Conservation (phyloP, 192 early-diverging fungal species). For the Backusella australiensis region DNA sequence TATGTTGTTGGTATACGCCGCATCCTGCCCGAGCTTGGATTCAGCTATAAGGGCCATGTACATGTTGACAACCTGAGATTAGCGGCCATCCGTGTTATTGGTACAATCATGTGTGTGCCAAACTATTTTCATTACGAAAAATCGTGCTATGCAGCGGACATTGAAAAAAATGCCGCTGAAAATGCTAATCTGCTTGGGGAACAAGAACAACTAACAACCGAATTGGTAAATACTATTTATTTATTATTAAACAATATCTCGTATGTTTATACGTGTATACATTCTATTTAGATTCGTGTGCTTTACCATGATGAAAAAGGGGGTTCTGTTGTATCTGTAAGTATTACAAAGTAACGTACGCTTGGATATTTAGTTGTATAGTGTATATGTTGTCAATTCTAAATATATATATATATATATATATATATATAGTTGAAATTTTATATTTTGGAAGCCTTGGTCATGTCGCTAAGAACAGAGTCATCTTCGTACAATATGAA, state of each 20-base stretch:
- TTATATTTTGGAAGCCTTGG: conserved; percentile 63
- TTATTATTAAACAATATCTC: too few species aligned
- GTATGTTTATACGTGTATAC: too few species aligned
- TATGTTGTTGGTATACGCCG: conserved; percentile 66
- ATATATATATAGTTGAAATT: conserved; percentile 59
- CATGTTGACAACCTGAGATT: conserved; percentile 62
- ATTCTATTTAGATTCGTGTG: conserved; percentile 24
- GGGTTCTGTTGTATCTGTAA: conserved; percentile 24
- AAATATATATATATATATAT: too few species aligned
- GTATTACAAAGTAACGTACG: not conserved
- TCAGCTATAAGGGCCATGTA: conserved; percentile 32
- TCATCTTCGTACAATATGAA: conserved; percentile 58
- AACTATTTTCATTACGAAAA: conserved; percentile 67
- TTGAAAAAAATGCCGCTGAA: conserved; percentile 37
- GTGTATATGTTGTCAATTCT: too few species aligned
- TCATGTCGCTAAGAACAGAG: conserved; percentile 64
- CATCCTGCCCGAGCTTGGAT: conserved; percentile 48
- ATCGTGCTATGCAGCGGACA: conserved; percentile 46
- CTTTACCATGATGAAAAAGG: conserved; percentile 21
- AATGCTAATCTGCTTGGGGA: conserved; percentile 35
- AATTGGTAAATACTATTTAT: conserved; percentile 36
- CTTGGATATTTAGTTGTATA: not conserved
- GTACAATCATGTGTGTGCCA: conserved; percentile 61
- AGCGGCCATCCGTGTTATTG: conserved; percentile 57
- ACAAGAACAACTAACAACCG: conserved; percentile 48